Evolutionary conservation across 768 basidiomycete species (phyloP).

Genomic region (Chlorophyllum brunneum): DNA sequence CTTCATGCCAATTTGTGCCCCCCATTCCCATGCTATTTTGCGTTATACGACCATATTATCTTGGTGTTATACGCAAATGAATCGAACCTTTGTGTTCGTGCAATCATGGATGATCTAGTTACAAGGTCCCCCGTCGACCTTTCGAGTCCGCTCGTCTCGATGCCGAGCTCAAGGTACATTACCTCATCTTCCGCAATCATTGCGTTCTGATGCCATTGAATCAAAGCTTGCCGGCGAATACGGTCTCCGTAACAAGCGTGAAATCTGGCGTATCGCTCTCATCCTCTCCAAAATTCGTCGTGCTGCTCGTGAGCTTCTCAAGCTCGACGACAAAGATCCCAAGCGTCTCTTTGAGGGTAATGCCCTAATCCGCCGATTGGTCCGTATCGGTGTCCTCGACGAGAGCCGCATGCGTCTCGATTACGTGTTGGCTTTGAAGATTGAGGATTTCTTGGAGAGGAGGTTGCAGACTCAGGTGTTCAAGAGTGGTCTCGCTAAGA

Average conservation of each 20-base stretch:
- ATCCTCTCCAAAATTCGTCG: conserved; percentile 99
- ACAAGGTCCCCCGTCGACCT: conserved; percentile 98
- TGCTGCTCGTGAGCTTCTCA: conserved; percentile 99
- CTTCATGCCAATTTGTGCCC: conserved; percentile 48
- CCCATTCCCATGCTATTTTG: conserved; percentile 42
- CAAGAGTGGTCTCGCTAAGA: conserved; percentile 97
- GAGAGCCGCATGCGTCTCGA: conserved; percentile 99
- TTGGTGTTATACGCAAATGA: conserved; percentile 1
- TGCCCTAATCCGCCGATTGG: conserved; percentile 91
- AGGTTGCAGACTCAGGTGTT: conserved; percentile 99
- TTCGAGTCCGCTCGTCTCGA: conserved; percentile 98
- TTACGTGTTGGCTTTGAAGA: conserved; percentile 99
- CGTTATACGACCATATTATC: conserved; percentile 1
- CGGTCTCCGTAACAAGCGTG: conserved; percentile 99
- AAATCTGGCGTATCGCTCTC: conserved; percentile 99
- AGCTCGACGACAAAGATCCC: conserved; percentile 99
- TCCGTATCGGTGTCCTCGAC: conserved; percentile 99
- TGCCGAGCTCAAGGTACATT: conserved; percentile 90
- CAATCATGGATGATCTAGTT: conserved; percentile 46
- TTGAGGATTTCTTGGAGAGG: conserved; percentile 99
- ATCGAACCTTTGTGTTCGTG: conserved; percentile 1
- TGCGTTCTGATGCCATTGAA: background rate
- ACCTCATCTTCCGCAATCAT: background rate
- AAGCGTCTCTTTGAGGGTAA: conserved; percentile 99
- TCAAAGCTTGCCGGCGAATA: conserved; percentile 96